A percentile compares a stretch with the other conserved stretches of the same genome.
Conservation (phyloP, 2,329 filamentous ascomycete species). For the Stagonosporopsis tanaceti region DNA sequence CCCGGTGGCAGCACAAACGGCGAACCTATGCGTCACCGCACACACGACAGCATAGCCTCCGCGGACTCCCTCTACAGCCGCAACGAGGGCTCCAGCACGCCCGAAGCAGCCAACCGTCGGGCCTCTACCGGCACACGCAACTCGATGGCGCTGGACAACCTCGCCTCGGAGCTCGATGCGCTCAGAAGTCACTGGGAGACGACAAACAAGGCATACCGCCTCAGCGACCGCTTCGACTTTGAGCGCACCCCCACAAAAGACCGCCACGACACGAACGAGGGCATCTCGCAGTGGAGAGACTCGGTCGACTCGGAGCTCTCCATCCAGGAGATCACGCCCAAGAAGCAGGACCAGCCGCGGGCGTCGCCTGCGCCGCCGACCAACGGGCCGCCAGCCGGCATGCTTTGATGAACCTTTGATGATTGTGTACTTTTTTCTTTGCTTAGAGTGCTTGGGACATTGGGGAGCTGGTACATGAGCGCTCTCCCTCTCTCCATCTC, state of each 20-base stretch:
- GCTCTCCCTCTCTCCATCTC: background rate
- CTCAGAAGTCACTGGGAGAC: conserved; percentile 93
- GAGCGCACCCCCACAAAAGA: conserved; percentile 62
- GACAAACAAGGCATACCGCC: conserved; percentile 91
- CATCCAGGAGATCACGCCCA: conserved; percentile 13
- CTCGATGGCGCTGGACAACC: conserved; percentile 81
- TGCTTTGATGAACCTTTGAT: conserved; percentile 19
- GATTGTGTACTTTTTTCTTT: conserved; percentile 3
- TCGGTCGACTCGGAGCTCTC: conserved; percentile 15
- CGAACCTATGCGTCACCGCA: conserved; percentile 52
- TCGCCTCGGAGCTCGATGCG: conserved; percentile 91
- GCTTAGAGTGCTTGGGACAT: conserved; percentile 4
- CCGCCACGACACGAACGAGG: conserved; percentile 42
- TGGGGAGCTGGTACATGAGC: conserved; percentile 8
- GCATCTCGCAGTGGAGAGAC: conserved; percentile 47
- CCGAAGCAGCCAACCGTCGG: conserved; percentile 39
- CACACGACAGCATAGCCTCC: conserved; percentile 66
- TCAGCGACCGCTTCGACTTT: conserved; percentile 90
- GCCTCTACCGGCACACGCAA: conserved; percentile 57
- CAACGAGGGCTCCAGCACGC: conserved; percentile 48
- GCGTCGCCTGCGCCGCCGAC: conserved; percentile 7
- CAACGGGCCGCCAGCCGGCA: conserved; percentile 14
- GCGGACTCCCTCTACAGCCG: conserved; percentile 62
- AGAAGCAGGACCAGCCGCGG: conserved; percentile 8
- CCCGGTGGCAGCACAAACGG: conserved; percentile 47